Conservation (phyloP, 1,139 yeast genomes). For the Sugiyamaella novakii region DNA sequence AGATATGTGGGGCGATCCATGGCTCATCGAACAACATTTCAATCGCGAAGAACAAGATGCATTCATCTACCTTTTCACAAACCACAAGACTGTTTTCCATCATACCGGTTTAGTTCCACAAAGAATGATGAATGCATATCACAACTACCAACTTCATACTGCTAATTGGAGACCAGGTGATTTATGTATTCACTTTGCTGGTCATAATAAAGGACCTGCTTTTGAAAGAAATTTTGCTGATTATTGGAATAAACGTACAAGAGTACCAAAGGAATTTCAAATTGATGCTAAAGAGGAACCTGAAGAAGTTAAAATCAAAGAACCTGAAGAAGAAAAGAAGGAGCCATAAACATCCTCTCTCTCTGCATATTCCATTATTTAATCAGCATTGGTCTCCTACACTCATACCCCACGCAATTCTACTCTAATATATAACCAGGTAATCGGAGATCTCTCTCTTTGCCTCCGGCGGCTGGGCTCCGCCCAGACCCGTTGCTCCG, state of each 20-base stretch:
- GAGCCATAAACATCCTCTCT: too few relatives aligned
- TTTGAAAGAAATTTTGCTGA: slow-evolving; percentile 15
- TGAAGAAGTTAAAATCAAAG: slow-evolving; percentile 9
- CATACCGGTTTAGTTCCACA: slow-evolving; percentile 43
- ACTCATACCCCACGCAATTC: too few relatives aligned
- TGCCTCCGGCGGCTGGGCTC: background rate
- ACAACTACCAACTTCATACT: slow-evolving; percentile 25
- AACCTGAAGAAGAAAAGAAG: slow-evolving; percentile 12
- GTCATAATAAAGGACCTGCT: slow-evolving; percentile 21
- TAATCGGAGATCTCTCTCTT: background rate
- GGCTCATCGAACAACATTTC: slow-evolving; percentile 24
- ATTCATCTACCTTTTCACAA: slow-evolving; percentile 30
- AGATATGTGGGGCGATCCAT: slow-evolving; percentile 30
- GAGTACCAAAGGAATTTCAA: slow-evolving; percentile 24
- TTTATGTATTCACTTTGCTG: slow-evolving; percentile 38
- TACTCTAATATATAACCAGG: too few relatives aligned
- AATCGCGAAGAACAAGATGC: slow-evolving; percentile 33
- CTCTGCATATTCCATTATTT: too few relatives aligned
- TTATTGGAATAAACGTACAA: slow-evolving; percentile 10
- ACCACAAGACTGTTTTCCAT: slow-evolving; percentile 32
- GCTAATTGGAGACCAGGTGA: slow-evolving; percentile 35
- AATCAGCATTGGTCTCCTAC: too few relatives aligned
- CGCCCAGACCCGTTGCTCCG: too few relatives aligned
- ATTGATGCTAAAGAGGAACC: slow-evolving; percentile 15
- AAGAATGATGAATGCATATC: slow-evolving; percentile 40